Base-by-base conservation (phyloP, 2,329 filamentous ascomycete genomes). In the Nemania sp. region DNA sequence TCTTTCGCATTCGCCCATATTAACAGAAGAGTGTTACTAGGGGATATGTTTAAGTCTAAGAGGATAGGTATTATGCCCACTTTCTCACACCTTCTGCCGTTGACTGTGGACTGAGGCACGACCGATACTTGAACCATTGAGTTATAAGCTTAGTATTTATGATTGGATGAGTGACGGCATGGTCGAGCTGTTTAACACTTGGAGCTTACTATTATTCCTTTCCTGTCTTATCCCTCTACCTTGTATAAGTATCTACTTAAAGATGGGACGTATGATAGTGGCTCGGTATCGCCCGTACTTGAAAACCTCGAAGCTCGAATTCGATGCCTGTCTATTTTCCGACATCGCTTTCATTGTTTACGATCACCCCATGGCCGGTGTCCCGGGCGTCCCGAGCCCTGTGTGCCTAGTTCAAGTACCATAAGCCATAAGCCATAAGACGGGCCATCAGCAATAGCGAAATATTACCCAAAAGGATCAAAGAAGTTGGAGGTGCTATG, bases 251-350 rank as follows among this genome's bases (percentile, higher is more conserved):
- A 59, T 60, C 6, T 11, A 22, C 1, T 38, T 15, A 24, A 64
- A 32, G 11, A 22, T 53, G 62, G 35, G 52, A 15, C 49, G 24
- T 6, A 27, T 29, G 2, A 11, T 2, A 24, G 43, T 13, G 26
- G 35, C 26, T 15, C 11, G 15, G 20, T 52, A 20, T 24, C 13
- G 26, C 22, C 20, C 18, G n/a, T 22, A 4, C 35, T 35, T n/a
- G 15, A n/a, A 35, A 6, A 35, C 32, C 32, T n/a, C 1, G 5
- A 4, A 47, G 59, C 26, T 58, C 6, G 27, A 47, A 6, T 43
- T 15, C 2, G 22, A 13, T 60, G 32, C 15, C 15, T 52, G 22
- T n/a, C 7, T 52, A 32, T 61, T 66, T 66, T 66, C 63, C 57
- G 63, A 56, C 51, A n/a, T 62, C 43, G 20, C 29, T 26, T 43